phyloP scores from a whole-genome alignment of 805 yeast genomes.

The Kockiozyma suomiensis region DNA sequence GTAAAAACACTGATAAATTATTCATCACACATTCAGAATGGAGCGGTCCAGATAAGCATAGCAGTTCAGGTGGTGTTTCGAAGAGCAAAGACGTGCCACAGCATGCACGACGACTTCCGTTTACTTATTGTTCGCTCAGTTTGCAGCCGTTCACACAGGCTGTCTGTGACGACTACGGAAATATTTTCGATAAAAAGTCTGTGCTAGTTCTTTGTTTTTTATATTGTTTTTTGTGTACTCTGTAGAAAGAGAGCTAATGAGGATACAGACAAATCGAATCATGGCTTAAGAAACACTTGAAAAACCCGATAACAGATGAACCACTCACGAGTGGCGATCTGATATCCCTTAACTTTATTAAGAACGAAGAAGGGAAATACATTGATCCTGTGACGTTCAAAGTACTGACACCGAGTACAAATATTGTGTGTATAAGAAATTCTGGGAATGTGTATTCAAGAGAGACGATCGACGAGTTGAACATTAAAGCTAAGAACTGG shows the following conservation, averaged over 20 bases:
- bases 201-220: too few relatives aligned
- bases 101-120: slow-evolving; percentile 36
- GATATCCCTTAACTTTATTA: slow-evolving; percentile 36
- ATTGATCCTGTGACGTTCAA: slow-evolving; percentile 44
- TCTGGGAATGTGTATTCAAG: slow-evolving; percentile 42
- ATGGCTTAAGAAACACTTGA: slow-evolving; percentile 37
- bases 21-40: slow-evolving; percentile 45
- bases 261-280: slow-evolving; percentile 36
- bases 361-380: slow-evolving; percentile 35
- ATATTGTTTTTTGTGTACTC: too few relatives aligned
- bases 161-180: slow-evolving; percentile 39
- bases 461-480: slow-evolving; percentile 39
- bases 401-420: slow-evolving; percentile 36
- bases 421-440: slow-evolving; percentile 39
- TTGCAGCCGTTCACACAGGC: slow-evolving; percentile 38
- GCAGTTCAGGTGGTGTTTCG: slow-evolving; percentile 39
- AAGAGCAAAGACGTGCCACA: slow-evolving; percentile 9
- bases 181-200: slow-evolving; percentile 40
- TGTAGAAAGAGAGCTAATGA: not conserved
- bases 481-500: slow-evolving; percentile 39
- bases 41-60: slow-evolving; percentile 38
- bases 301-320: slow-evolving; percentile 41
- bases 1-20: slow-evolving; percentile 45
- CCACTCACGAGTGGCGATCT: slow-evolving; percentile 34
- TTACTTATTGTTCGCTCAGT: slow-evolving; percentile 42